Evolutionary conservation across 2,329 filamentous ascomycete genomes (phyloP), one percentile per base, ranked within the genome.

Genomic region (Paecilomyces fulvus): DNA sequence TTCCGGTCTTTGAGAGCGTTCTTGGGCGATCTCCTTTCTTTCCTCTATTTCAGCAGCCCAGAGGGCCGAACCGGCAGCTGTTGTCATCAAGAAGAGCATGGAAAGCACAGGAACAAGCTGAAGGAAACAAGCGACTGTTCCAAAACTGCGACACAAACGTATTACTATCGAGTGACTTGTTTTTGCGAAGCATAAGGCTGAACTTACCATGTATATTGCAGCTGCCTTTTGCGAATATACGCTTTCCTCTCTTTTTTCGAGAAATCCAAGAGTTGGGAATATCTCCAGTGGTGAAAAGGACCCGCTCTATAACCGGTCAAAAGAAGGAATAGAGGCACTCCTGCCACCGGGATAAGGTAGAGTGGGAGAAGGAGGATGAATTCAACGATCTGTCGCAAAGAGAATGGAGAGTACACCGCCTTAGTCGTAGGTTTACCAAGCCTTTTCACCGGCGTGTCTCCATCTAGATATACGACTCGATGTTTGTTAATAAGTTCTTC

Each of bases 11-110:
- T 63, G 62, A 21, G 59, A 55, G 23, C 53, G 60, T 49, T 59
- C 63, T 58, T 64, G 65, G 46, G 70, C 59, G 52, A 60, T 56
- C 50, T 66, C 65, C 30, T 70, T 74, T 62, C 82, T 77, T 55
- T 83, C 78, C 72, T 97, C 92, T 53, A 96, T 75, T 61, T 87
- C 84, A 1, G 86, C 86, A 1, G 85, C 89, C 92, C 92, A 97
- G 33, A 97, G 76, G 1, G 90, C 92, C 49, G 89, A 87, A 1
- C 92, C 94, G 20, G 85, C 84, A 1, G 92, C 88, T 2, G 89
- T 91, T 0, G 92, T 96, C 62, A 99, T 75, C 43, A 97, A 79
- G 70, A 97, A 96, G 68, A 97, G 85, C 80, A 99, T 95, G n/a
- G 89, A 95, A 52, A 96, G 73, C 11, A 92, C 80, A 1, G 94